These are phyloP conservation scores for Entonaema liquescens DNA, from an alignment of 495 filamentous ascomycete genomes.

Conservation along the genomic window DNA sequence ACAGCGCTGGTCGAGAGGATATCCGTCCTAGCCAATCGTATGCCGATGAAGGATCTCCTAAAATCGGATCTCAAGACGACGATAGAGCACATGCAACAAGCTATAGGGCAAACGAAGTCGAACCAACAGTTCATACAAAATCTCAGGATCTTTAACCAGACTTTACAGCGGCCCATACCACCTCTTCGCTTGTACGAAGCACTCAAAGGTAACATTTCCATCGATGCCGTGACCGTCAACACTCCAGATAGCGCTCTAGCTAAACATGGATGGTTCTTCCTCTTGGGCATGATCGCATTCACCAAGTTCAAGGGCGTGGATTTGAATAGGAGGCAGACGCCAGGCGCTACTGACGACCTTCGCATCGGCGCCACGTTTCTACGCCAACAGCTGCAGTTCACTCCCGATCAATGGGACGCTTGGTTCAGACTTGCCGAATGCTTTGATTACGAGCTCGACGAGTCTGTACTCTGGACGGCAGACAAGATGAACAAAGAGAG, in stretches of 20 bases:
- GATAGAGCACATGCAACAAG: conserved; percentile 87
- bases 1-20: conserved; percentile 83
- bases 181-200: conserved; percentile 81
- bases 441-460: conserved; percentile 90
- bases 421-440: conserved; percentile 96
- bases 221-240: conserved; percentile 62
- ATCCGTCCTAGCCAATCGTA: conserved; percentile 77
- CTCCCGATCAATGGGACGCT: conserved; percentile 87
- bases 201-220: conserved; percentile 75
- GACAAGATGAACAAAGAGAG: conserved; percentile 93
- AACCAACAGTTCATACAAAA: conserved; percentile 77
- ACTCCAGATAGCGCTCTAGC: conserved; percentile 67
- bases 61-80: conserved; percentile 88
- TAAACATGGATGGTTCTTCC: conserved; percentile 89
- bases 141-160: conserved; percentile 74
- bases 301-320: conserved; percentile 81
- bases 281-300: conserved; percentile 86
- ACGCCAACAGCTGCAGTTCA: conserved; percentile 85
- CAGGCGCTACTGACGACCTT: conserved; percentile 83
- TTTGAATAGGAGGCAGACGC: conserved; percentile 76
- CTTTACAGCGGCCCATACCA: conserved; percentile 80
- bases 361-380: conserved; percentile 84
- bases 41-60: conserved; percentile 89
- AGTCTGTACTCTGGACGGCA: conserved; percentile 91
- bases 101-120: conserved; percentile 66